These are phyloP conservation scores for Thuidium tamariscinum DNA, from an alignment of 225 moss, liverwort and hornwort species.

Conservation along the genomic window DNA sequence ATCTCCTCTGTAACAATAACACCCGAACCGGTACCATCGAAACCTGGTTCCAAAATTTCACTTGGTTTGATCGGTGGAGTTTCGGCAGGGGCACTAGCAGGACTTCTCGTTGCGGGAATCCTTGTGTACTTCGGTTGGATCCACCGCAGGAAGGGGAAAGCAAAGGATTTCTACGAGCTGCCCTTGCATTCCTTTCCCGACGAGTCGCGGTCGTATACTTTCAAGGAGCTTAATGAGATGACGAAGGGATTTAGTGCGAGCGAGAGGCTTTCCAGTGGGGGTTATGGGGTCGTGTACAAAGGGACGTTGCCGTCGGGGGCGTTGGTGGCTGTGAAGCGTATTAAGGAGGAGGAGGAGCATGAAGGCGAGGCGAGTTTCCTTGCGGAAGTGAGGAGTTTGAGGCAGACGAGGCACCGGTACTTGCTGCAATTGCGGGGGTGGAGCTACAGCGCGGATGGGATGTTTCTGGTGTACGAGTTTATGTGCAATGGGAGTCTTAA, in stretches of 20 bases:
- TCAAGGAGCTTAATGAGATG: neutral
- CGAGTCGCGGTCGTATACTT: neutral
- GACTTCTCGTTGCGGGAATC: neutral
- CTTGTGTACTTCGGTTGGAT: neutral
- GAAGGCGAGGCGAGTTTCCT: neutral
- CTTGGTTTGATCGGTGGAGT: neutral
- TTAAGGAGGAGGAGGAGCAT: neutral
- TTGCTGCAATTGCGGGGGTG: neutral
- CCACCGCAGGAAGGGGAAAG: neutral
- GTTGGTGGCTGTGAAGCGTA: neutral
- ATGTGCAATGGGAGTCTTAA: neutral
- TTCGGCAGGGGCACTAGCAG: neutral
- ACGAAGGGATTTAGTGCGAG: neutral
- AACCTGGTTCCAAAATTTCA: neutral
- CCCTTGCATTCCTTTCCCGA: neutral
- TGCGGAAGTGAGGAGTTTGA: neutral
- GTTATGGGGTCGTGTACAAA: neutral
- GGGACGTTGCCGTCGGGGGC: neutral
- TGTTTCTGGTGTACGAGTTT: neutral
- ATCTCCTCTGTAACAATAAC: neutral
- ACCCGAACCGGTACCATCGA: neutral
- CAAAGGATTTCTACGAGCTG: neutral
- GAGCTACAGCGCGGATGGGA: neutral
- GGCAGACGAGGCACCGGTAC: neutral
- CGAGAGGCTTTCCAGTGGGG: neutral